Evolutionary conservation across 306 rosid genomes (phyloP), one percentile per base, ranked within the genome.

Genomic region (Crataegus laevigata): DNA sequence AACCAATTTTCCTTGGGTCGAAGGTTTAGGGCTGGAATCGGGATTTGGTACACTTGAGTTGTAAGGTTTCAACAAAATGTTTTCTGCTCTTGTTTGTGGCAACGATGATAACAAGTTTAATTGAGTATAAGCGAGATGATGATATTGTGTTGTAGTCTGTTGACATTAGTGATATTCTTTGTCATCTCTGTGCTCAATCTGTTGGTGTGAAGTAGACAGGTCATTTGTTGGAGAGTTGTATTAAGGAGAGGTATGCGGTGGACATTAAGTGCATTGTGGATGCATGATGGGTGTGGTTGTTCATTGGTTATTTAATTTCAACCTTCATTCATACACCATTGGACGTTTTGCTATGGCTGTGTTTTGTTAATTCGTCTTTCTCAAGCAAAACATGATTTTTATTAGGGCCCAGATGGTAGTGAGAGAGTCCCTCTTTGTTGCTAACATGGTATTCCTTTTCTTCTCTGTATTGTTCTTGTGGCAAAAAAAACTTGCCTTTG

Each of bases 321-420:
- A 72, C 57, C 54, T 22, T 72, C 54, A 57, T 57, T 72, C 76
- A 57, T 58, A 28, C 24, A n/a, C 52, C 76, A 57, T 58, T 57
- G 38, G 75, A 72, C 12, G 4, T 72, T 58, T 5, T 21, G 54
- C 43, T n/a, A 26, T 72, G 25, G 25, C 25, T 72, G 25, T 58
- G 43, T 13, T 68, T 52, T 50, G 51, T 32, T 71, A n/a, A 8
- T 55, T 34, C 11, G 11, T 70, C 73, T 18, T 47, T 69, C 58
- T 68, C 73, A 28, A 17, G 11, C 43, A 12, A 18, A 5, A 8
- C 36, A 34, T 24, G 15, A 36, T 72, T 34, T 34, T 54, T 66
- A 58, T 58, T 25, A 17, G 19, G 12, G 15, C 15, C 24, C 11
- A 15, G 9, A 24, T 28, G 40, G 26, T 72, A 14, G 26, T 24